phyloP scores from a whole-genome alignment of 495 filamentous ascomycete species.

The Collariella sp. region DNA sequence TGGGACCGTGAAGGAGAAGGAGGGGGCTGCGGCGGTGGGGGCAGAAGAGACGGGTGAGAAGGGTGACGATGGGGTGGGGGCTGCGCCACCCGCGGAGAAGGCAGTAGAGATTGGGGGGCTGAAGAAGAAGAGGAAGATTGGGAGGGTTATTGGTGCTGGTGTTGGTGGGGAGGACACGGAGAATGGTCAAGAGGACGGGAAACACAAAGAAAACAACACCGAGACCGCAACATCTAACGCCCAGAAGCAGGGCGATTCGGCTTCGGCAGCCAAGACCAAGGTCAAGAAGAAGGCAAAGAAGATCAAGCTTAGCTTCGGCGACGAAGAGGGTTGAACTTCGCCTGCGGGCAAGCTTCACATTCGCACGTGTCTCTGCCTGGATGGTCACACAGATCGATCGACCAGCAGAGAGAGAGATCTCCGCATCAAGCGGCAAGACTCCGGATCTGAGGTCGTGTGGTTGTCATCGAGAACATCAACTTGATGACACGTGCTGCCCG shows the following conservation, averaged over 20 bases:
- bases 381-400: no score
- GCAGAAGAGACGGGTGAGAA: background rate
- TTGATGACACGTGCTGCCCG: no score
- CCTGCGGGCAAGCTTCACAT: no score
- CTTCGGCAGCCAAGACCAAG: slow-evolving; percentile 6
- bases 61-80: slow-evolving; percentile 27
- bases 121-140: slow-evolving; percentile 42
- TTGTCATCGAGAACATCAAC: no score
- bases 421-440: no score
- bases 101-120: slow-evolving; percentile 25
- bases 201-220: slow-evolving; percentile 4
- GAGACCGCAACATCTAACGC: slow-evolving; percentile 8
- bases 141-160: slow-evolving; percentile 37
- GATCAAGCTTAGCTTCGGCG: slow-evolving; percentile 51
- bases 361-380: no score
- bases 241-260: slow-evolving; percentile 1
- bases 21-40: background rate
- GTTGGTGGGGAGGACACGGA: slow-evolving; percentile 12
- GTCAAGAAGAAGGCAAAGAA: slow-evolving; percentile 47
- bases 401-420: no score
- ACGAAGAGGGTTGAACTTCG: slow-evolving; percentile 35
- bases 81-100: background rate
- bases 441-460: no score
- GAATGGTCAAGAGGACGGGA: slow-evolving; percentile 7
- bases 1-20: slow-evolving; percentile 25